Base-by-base conservation (phyloP, 805 yeast genomes). In the Lachancea cidri region DNA sequence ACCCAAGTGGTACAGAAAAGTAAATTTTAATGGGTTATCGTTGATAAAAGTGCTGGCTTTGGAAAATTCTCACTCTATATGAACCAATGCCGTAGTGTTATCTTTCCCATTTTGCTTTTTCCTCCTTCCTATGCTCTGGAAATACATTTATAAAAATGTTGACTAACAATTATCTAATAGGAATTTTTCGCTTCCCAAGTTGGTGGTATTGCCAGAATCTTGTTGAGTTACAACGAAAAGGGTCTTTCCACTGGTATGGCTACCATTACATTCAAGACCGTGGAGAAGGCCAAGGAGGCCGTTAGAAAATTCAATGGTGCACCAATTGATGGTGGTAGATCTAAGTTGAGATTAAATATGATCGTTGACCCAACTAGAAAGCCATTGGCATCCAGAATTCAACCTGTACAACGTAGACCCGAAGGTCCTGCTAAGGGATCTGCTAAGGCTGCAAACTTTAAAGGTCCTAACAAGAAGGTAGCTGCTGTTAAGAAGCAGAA, bases 241-340 rank as follows among this genome's bases (percentile, higher is more conserved):
- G 98, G 98, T 39, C 79, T 79, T 65, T 86, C 95, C 50, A 84
- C 84, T 49, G 98, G 98, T 67, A 77, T 81, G 70, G 96, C 95
- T 48, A 87, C 93, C 43, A 77, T 93, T 56, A 72, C 81, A 44
- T 93, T 93, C 73, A 78, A 70, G 58, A 71, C 73, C 44, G 64
- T 76, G 38, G 80, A 81, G 45, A 73, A 74, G 62, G 98, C 98
- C 39, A 68, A 76, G 47, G 73, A 70, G 56, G 95, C 96, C 37
- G 85, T 85, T 56, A 77, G 79, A 58, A 81, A 81, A 57, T 91
- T 83, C 71, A 85, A 91, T 65, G 91, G 93, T 58, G 91, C 95
- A 34, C 89, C 96, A 58, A 85, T 93, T 55, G 98, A 93, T 61
- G 81, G 81, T 41, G 97, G 97, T 46, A 74, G 80, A 46, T 65